Evolutionary conservation across 441 rosid genomes (phyloP).

Genomic region (Syzygium syzygioides): DNA sequence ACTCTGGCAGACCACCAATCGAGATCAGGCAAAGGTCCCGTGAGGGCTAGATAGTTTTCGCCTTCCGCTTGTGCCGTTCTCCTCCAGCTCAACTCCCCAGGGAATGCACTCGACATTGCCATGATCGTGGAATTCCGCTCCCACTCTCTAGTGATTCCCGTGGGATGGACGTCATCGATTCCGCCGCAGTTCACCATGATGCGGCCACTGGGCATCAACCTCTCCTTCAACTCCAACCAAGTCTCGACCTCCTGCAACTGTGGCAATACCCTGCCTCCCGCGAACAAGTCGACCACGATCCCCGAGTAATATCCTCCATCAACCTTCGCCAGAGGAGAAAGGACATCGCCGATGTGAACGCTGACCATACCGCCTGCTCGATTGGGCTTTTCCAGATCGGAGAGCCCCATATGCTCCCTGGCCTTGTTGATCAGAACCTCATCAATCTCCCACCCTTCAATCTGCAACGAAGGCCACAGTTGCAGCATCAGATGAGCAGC

Average conservation of each 20-base stretch:
- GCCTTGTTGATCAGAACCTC: constrained; percentile 63
- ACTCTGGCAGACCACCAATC: constrained; percentile 51
- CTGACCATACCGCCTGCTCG: constrained; percentile 45
- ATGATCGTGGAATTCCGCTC: constrained; percentile 49
- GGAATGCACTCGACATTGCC: constrained; percentile 59
- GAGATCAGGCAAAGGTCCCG: constrained; percentile 68
- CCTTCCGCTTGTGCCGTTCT: constrained; percentile 43
- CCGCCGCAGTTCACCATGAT: constrained; percentile 86
- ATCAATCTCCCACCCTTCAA: constrained; percentile 93
- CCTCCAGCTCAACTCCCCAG: constrained; percentile 79
- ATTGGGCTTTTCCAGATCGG: constrained; percentile 57
- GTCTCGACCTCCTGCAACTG: constrained; percentile 58
- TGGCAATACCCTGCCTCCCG: constrained; percentile 56
- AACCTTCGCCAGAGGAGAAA: constrained; percentile 28
- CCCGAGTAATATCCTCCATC: constrained; percentile 54
- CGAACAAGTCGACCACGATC: constrained; percentile 65
- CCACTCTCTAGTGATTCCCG: constrained; percentile 26
- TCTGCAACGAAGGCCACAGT: constrained; percentile 62
- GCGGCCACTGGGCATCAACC: constrained; percentile 61
- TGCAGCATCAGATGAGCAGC: constrained; percentile 82
- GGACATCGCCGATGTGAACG: constrained; percentile 58
- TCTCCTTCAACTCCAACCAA: constrained; percentile 54
- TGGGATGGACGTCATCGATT: constrained; percentile 17
- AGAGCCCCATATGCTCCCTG: constrained; percentile 53
- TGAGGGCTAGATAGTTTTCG: constrained; percentile 59